Conservation (phyloP, 805 yeast genomes). For the Kuraishia piskuri region DNA sequence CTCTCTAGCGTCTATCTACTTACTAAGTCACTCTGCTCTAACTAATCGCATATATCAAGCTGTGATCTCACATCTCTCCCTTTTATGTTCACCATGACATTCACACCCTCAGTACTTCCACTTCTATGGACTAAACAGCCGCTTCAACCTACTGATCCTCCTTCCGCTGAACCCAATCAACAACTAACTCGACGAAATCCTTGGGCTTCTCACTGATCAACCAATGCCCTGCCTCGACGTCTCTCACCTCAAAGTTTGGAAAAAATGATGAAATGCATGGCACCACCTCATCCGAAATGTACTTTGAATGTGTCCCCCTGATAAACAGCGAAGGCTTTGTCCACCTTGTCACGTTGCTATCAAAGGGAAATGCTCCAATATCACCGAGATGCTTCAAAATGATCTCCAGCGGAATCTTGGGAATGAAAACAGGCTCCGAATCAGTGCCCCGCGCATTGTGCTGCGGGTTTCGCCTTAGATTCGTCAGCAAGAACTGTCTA, state of each 20-base stretch:
- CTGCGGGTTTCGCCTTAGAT: slow-evolving; percentile 40
- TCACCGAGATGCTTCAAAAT: slow-evolving; percentile 56
- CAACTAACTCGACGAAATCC: slow-evolving; percentile 57
- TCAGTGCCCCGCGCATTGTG: slow-evolving; percentile 13
- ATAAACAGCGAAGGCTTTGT: slow-evolving; percentile 70
- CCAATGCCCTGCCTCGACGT: slow-evolving; percentile 87
- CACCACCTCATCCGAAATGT: slow-evolving; percentile 75
- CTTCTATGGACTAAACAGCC: neutral
- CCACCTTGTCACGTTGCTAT: slow-evolving; percentile 44
- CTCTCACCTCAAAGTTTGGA: slow-evolving; percentile 68
- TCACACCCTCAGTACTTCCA: neutral
- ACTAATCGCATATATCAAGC: too few relatives aligned
- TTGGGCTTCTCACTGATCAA: slow-evolving; percentile 78
- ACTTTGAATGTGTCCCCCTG: slow-evolving; percentile 67
- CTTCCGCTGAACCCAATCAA: slow-evolving; percentile 47
- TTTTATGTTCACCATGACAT: too few relatives aligned
- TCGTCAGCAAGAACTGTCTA: slow-evolving; percentile 73
- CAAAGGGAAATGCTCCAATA: slow-evolving; percentile 73
- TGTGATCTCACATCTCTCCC: too few relatives aligned
- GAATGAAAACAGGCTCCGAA: slow-evolving; percentile 16
- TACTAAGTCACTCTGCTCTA: too few relatives aligned
- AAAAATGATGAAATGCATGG: slow-evolving; percentile 69
- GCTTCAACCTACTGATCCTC: slow-evolving; percentile 13
- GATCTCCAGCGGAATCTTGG: slow-evolving; percentile 66
- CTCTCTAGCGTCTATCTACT: too few relatives aligned